Evolutionary conservation across 2,329 filamentous ascomycete species (phyloP).

Genomic region (Penicillium sp.): DNA sequence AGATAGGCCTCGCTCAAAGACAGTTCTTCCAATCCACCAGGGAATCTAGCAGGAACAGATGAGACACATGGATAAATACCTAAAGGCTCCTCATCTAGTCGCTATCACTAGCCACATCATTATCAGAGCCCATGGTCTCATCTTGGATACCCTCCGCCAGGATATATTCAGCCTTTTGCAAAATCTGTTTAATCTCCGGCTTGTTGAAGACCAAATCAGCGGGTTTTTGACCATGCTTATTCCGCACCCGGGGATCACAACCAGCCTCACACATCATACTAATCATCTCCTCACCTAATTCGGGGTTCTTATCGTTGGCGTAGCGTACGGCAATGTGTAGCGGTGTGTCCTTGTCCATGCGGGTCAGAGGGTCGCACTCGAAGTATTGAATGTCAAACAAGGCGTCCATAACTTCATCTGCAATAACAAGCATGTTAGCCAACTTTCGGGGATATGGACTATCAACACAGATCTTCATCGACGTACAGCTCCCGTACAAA

Average conservation of each 20-base stretch:
- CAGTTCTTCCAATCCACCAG: not conserved
- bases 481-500: slow-evolving; percentile 77
- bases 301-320: slow-evolving; percentile 47
- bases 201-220: slow-evolving; percentile 47
- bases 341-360: slow-evolving; percentile 48
- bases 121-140: slow-evolving; percentile 34
- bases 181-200: slow-evolving; percentile 39
- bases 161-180: slow-evolving; percentile 49
- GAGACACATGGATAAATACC: not conserved
- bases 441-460: not conserved
- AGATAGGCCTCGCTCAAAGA: not conserved
- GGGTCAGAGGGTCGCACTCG: slow-evolving; percentile 49
- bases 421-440: not conserved
- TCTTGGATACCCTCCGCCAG: slow-evolving; percentile 46
- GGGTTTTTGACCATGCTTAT: slow-evolving; percentile 49
- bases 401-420: slow-evolving; percentile 49
- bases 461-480: not conserved
- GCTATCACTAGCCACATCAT: slow-evolving; percentile 44
- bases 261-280: slow-evolving; percentile 52
- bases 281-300: slow-evolving; percentile 46
- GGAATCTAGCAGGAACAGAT: not conserved
- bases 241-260: slow-evolving; percentile 49
- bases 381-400: slow-evolving; percentile 50
- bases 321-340: slow-evolving; percentile 47
- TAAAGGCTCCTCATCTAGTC: slow-evolving; percentile 24